These are phyloP conservation scores for Umbelopsis sp. DNA, from an alignment of 371 early-diverging fungal genomes.

Conservation along the genomic window DNA sequence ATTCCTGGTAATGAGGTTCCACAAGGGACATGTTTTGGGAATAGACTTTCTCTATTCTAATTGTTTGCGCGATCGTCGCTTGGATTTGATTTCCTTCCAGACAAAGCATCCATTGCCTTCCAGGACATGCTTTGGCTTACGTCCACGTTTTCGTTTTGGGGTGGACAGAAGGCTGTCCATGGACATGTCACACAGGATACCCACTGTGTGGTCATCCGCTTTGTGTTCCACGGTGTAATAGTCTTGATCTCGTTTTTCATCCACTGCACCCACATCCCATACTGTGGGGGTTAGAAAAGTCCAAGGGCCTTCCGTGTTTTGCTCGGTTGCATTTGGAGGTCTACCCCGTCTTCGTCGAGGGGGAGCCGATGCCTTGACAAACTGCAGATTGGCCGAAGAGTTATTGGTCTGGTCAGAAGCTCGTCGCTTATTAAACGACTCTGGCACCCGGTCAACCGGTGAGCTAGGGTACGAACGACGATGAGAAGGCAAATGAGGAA, in stretches of 20 bases:
- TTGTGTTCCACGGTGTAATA: conserved; percentile 21
- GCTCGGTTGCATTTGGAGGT: conserved; percentile 42
- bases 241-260: conserved; percentile 17
- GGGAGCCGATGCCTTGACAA: neutral
- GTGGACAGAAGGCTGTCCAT: conserved; percentile 47
- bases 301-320: conserved; percentile 23
- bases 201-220: conserved; percentile 21
- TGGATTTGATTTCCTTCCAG: conserved; percentile 31
- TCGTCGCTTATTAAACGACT: conserved; percentile 15
- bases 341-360: conserved; percentile 42
- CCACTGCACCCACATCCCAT: conserved; percentile 29
- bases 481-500: neutral
- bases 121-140: conserved; percentile 50
- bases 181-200: conserved; percentile 15
- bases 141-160: conserved; percentile 51
- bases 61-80: conserved; percentile 14
- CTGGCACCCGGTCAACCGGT: neutral
- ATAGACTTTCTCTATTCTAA: neutral
- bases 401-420: conserved; percentile 5
- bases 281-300: conserved; percentile 39
- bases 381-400: neutral
- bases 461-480: neutral
- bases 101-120: conserved; percentile 56
- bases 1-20: neutral
- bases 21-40: neutral